phyloP scores from a whole-genome alignment of 192 early-diverging fungal genomes.

The Haplosporangium gracile region DNA sequence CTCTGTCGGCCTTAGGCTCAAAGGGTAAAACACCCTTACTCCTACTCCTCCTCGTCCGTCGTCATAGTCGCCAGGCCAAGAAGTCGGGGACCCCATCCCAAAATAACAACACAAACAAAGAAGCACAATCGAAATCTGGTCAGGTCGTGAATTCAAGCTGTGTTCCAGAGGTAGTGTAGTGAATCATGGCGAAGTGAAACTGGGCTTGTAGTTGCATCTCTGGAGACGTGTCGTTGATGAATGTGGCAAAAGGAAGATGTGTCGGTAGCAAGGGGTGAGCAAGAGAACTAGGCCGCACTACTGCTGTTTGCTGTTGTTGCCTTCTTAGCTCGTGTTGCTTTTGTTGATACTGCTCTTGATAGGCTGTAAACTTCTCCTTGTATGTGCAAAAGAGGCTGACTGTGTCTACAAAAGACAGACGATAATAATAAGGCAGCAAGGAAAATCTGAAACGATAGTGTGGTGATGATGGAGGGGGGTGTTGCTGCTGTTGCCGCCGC shows the following conservation, averaged over 20 bases:
- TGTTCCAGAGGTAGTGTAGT: not conserved
- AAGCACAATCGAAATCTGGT: not conserved
- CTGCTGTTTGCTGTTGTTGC: not conserved
- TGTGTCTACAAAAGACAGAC: not conserved
- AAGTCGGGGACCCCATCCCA: not conserved
- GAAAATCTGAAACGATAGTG: not conserved
- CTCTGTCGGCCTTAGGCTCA: not conserved
- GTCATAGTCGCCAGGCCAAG: slow-evolving; percentile 2
- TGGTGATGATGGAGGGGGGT: not conserved
- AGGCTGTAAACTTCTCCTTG: slow-evolving; percentile 3
- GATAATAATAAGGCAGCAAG: not conserved
- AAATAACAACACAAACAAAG: not conserved
- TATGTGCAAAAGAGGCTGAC: not conserved
- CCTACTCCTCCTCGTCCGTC: not conserved
- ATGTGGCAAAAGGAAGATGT: not conserved
- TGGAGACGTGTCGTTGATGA: not conserved
- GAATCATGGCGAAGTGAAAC: not conserved
- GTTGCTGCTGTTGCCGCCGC: not conserved
- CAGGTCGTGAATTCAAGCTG: not conserved
- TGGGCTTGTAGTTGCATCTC: not conserved
- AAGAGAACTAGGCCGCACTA: not conserved
- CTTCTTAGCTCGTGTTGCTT: not conserved
- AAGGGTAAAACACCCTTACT: slow-evolving; percentile 6
- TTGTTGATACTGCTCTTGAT: not conserved
- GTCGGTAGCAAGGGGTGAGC: not conserved